Evolutionary conservation across 148 eudicot species (phyloP).

Genomic region (Fagopyrum esculentum): DNA sequence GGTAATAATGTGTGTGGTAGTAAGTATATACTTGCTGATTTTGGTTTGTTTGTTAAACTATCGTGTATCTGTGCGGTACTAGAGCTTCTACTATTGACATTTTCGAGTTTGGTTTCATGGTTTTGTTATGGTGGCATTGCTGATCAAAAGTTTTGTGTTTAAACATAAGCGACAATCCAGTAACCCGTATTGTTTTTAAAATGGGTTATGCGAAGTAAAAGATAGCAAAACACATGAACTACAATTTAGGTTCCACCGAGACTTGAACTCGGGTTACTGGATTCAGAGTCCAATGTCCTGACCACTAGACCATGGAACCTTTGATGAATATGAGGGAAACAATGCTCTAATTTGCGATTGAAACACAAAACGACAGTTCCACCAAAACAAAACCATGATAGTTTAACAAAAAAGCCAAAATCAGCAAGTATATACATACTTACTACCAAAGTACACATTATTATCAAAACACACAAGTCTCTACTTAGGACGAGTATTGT

Average conservation of each 20-base stretch:
- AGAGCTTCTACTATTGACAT: too few relatives aligned
- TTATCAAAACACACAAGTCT: not conserved
- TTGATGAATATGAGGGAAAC: fast-evolving
- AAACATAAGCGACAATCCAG: too few relatives aligned
- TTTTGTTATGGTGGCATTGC: too few relatives aligned
- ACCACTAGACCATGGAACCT: slow-evolving; percentile 10
- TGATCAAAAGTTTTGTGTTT: too few relatives aligned
- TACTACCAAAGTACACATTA: not conserved
- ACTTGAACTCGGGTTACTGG: slow-evolving; percentile 13
- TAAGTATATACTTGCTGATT: not conserved
- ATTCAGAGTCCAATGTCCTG: slow-evolving; percentile 14
- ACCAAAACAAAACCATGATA: not conserved
- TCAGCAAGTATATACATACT: not conserved
- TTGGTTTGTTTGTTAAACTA: not conserved
- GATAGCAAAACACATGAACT: too few relatives aligned
- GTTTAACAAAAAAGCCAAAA: not conserved
- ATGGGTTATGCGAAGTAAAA: too few relatives aligned
- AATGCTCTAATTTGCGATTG: too few relatives aligned
- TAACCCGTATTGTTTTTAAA: too few relatives aligned
- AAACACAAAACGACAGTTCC: too few relatives aligned
- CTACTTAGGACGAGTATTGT: slow-evolving; percentile 24
- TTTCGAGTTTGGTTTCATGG: too few relatives aligned
- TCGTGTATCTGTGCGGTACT: not conserved
- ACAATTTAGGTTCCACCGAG: not conserved
- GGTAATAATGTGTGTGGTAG: not conserved